phyloP scores from a whole-genome alignment of 2,329 filamentous ascomycete genomes.

The Didymella pinodella region DNA sequence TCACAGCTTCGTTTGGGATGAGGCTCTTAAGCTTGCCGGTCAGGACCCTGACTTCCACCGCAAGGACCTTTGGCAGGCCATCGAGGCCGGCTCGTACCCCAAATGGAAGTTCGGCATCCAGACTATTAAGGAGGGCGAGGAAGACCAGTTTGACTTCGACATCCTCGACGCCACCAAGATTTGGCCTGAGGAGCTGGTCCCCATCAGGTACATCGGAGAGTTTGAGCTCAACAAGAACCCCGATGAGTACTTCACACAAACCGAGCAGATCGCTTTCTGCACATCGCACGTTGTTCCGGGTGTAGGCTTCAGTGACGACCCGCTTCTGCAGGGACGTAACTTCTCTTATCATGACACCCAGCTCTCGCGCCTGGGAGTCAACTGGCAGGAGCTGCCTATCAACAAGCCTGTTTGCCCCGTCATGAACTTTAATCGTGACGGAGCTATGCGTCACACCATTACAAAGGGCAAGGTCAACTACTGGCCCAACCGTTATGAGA shows the following conservation, averaged over 20 bases:
- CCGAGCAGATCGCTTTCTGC: conserved; percentile 84
- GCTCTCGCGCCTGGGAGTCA: conserved; percentile 72
- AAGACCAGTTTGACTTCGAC: conserved; percentile 84
- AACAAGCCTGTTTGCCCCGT: conserved; percentile 78
- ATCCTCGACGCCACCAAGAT: conserved; percentile 86
- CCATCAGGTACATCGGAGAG: conserved; percentile 79
- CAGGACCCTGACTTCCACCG: conserved; percentile 81
- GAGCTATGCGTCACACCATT: conserved; percentile 75
- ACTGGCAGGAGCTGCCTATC: conserved; percentile 80
- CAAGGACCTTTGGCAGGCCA: conserved; percentile 78
- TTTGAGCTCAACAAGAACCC: conserved; percentile 80
- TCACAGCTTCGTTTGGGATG: conserved; percentile 80
- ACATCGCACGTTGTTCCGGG: conserved; percentile 81
- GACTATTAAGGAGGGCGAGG: conserved; percentile 72
- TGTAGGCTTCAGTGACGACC: conserved; percentile 79
- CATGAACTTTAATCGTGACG: conserved; percentile 80
- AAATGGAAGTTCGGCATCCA: conserved; percentile 88
- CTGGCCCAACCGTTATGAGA: conserved; percentile 76
- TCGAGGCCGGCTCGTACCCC: conserved; percentile 73
- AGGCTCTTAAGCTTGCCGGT: conserved; percentile 72
- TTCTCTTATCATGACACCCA: conserved; percentile 73
- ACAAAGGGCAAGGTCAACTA: conserved; percentile 78
- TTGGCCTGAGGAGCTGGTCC: conserved; percentile 81
- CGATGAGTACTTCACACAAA: conserved; percentile 83
- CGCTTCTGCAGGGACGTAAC: conserved; percentile 76